Evolutionary conservation across 2,329 filamentous ascomycete genomes (phyloP), one percentile per base, ranked within the genome.

Genomic region (Arthroderma sp.): DNA sequence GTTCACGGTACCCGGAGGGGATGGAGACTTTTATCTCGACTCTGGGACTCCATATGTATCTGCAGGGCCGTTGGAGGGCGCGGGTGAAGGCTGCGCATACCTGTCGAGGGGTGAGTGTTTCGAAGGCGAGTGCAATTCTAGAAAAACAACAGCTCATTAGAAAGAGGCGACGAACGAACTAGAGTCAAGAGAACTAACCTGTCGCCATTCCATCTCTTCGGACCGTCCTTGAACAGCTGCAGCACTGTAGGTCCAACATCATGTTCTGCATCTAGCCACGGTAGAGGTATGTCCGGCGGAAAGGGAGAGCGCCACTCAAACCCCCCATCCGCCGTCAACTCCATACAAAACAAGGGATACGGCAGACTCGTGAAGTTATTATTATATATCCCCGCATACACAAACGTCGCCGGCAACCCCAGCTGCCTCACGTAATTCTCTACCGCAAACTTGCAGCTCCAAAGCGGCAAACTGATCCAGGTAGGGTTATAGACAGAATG

Each of bases 351-450:
- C 2, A 97, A 79, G 1, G 93, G 93, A 68, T 95, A 97, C 1
- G 83, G 84, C 33, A 96, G 79, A 51, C 88, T 93, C 31, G 91
- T 97, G 73, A 97, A 98, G 71, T 98, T 97, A 74, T 97, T 97
- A 78, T 97, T 95, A 78, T 97, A 98, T 66, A 96, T 96, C 59
- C 91, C 93, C 8, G 91, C 89, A 72, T 96, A 96, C 63, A 96
- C 85, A 71, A 95, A 97, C 0, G 91, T 97, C 0, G 91, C 84
- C 0, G 88, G 88, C 9, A 96, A 78, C 8, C 84, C 84, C 41
- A 95, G 81, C 68, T 89, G 82, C 58, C 88, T 83, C 55, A 96
- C 81, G 71, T 97, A 95, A 56, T 93, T 87, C 73, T 97, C 93
- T 43, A 97, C 86, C 54, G 87, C 85, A 72, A 94, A 90, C 73